Evolutionary conservation across 2,329 filamentous ascomycete genomes (phyloP), one percentile per base, ranked within the genome.

Genomic region (Claviceps digitariae): DNA sequence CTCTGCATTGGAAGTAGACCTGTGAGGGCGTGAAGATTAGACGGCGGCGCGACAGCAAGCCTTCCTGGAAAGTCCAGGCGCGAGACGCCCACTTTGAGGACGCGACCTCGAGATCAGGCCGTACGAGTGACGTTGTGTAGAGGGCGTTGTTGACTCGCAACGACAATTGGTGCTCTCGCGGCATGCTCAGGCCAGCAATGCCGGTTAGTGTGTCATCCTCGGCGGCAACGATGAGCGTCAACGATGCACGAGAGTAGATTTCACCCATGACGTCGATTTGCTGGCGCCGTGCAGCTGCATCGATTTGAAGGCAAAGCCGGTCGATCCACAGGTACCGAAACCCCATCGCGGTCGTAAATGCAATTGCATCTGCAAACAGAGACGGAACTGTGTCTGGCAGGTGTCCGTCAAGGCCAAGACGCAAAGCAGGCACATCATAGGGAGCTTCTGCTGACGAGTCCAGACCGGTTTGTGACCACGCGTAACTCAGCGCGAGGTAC

Each of bases 241-340:
- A 53, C 2, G 60, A 59, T 8, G 68, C 65, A 7, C 60, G 59
- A 2, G 62, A 54, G 55, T 68, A 69, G 25, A 70, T 67, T 38
- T 66, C 62, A 23, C 64, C 67, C 58, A 69, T 63, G 27, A 61
- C 57, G 12, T 64, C 59, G 31, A 65, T 55, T 47, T 70, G 66
- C 7, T 60, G 57, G 21, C 53, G 57, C 25, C 61, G 60, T 31
- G 63, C 62, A n/a, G 56, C 48, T 1, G 55, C 56, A n/a, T 60
- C 60, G 21, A 60, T 61, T 52, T 63, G 62, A 27, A 68, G 61
- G 53, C 69, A 71, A 52, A 65, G 68, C 12, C 61, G 63, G 50
- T 71, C 67, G 8, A 70, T 62, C 67, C 68, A 71, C 36, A 71
- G 59, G 56, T 69, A 70, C 23, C 61, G 66, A 15, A 63, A 66